Evolutionary conservation across 225 moss, liverwort and hornwort species (phyloP).

Genomic region (Thuidium tamariscinum): DNA sequence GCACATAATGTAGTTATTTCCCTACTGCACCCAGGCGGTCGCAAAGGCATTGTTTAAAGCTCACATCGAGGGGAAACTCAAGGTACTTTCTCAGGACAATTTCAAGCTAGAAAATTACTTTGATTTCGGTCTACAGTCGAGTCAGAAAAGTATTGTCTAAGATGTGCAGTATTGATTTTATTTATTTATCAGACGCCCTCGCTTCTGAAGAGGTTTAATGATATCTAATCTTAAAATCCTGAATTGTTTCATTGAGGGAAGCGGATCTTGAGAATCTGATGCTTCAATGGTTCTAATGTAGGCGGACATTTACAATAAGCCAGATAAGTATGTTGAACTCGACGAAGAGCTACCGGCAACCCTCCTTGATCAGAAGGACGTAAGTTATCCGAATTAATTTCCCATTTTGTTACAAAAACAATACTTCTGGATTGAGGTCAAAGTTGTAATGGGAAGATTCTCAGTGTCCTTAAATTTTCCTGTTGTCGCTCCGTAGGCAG

Average conservation of each 20-base stretch:
- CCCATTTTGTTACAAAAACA: background rate
- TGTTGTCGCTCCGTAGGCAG: conserved; percentile 33
- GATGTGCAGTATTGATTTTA: background rate
- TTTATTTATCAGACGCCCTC: background rate
- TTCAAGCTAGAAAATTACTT: background rate
- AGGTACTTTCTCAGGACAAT: conserved; percentile 2
- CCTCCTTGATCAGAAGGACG: conserved; percentile 72
- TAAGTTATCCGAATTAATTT: background rate
- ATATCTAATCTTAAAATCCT: background rate
- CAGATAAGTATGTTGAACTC: conserved; percentile 64
- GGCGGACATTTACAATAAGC: conserved; percentile 67
- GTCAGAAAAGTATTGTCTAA: background rate
- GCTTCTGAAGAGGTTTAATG: background rate
- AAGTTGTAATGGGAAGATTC: background rate
- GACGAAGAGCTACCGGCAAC: conserved; percentile 59
- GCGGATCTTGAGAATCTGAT: background rate
- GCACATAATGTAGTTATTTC: background rate
- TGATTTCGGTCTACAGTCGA: background rate
- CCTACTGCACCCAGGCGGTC: conserved; percentile 30
- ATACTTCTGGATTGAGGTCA: background rate
- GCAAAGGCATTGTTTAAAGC: conserved; percentile 68
- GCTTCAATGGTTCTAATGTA: background rate
- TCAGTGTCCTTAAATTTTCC: background rate
- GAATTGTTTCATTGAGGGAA: background rate
- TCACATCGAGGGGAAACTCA: conserved; percentile 72